A percentile compares a stretch with the other conserved stretches of the same genome.
Evolutionary conservation across 208 protist genomes (phyloP).

Genomic region (Vickermania ingenoplastis): DNA sequence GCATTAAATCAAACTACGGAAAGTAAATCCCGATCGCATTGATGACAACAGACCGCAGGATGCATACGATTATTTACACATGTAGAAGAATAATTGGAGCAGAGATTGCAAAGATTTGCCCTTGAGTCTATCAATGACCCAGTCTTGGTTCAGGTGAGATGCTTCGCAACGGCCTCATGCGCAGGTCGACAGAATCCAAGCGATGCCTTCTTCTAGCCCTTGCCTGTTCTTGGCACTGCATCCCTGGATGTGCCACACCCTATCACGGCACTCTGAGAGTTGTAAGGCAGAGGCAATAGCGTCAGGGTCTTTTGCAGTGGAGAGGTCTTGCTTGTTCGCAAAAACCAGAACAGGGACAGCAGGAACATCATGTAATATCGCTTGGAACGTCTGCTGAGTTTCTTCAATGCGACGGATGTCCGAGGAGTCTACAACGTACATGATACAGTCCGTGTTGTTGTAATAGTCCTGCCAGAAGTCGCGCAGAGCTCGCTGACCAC

Average conservation of each 20-base stretch:
- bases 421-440: constrained; percentile 95
- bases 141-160: too few species aligned
- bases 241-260: constrained; percentile 94
- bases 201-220: constrained; percentile 88
- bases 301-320: constrained; percentile 73
- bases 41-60: too few species aligned
- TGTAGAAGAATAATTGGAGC: too few species aligned
- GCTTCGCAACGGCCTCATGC: too few species aligned
- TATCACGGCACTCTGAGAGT: constrained; percentile 84
- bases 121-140: too few species aligned
- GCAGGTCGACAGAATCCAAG: constrained; percentile 86
- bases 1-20: too few species aligned
- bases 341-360: constrained; percentile 97
- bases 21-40: too few species aligned
- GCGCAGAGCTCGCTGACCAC: constrained; percentile 97
- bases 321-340: constrained; percentile 99
- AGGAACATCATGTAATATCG: constrained; percentile 92
- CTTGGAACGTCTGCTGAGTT: constrained; percentile 87
- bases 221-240: constrained; percentile 93
- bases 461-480: constrained; percentile 98
- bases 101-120: too few species aligned
- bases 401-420: constrained; percentile 89
- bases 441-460: constrained; percentile 93
- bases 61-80: too few species aligned
- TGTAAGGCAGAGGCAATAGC: constrained; percentile 70